phyloP scores from a whole-genome alignment of 768 basidiomycete genomes.

The Lactifluus volemus region DNA sequence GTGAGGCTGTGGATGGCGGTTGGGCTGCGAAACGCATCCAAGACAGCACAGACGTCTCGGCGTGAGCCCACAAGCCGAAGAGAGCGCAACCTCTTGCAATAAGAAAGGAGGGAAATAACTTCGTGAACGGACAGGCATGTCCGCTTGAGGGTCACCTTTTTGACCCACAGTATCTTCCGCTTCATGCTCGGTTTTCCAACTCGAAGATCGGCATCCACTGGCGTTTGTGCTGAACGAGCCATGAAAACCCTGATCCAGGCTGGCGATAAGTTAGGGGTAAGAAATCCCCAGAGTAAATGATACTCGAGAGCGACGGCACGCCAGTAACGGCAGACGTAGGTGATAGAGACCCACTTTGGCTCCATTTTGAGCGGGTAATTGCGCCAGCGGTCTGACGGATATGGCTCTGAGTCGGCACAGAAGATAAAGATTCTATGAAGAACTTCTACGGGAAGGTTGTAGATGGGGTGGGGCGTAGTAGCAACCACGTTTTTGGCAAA shows the following conservation, averaged over 20 bases:
- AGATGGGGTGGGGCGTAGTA: background rate
- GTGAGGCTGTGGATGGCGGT: constrained; percentile 3
- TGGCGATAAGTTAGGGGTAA: constrained; percentile 6
- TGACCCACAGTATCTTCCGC: too few species aligned
- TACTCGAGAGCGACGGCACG: constrained; percentile 7
- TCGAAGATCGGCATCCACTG: constrained; percentile 4
- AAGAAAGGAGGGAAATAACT: constrained; percentile 5
- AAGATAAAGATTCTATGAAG: constrained; percentile 8
- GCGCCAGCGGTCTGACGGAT: too few species aligned
- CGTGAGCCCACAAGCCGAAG: constrained; percentile 4
- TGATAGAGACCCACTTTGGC: constrained; percentile 13
- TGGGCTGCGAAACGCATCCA: background rate
- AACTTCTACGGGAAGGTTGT: constrained; percentile 6
- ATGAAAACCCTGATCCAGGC: constrained; percentile 7
- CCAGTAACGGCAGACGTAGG: constrained; percentile 14
- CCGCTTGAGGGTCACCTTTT: background rate
- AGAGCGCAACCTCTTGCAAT: constrained; percentile 9
- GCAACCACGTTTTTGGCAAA: background rate
- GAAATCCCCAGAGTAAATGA: constrained; percentile 5
- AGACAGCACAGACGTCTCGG: background rate
- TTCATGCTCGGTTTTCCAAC: background rate
- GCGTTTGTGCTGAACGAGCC: constrained; percentile 5
- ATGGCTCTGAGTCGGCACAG: background rate
- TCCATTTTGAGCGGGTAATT: background rate
- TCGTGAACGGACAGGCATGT: background rate